These are phyloP conservation scores for Venturia carpophila DNA, from an alignment of 2,329 filamentous ascomycete genomes.

Conservation along the genomic window DNA sequence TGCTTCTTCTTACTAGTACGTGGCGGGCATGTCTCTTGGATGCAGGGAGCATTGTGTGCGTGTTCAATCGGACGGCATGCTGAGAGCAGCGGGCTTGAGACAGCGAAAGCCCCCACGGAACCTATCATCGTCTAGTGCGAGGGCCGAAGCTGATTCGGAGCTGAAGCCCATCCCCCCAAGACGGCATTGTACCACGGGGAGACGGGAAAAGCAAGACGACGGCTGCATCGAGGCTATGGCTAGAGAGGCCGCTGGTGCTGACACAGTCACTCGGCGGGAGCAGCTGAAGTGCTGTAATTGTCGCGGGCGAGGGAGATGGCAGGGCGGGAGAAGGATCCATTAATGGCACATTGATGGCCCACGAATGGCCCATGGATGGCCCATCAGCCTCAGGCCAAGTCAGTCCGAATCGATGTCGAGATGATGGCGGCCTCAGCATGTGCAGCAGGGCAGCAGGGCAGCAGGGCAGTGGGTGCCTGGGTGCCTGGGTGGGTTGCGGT, in stretches of 20 bases:
- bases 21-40: not conserved
- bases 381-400: too few relatives aligned
- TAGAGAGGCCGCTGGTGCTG: not conserved
- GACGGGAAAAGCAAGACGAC: conserved; percentile 6
- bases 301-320: not conserved
- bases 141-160: not conserved
- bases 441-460: too few relatives aligned
- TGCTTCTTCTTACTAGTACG: not conserved
- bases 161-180: not conserved
- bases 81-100: not conserved
- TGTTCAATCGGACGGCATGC: not conserved
- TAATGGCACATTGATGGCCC: too few relatives aligned
- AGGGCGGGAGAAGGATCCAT: too few relatives aligned
- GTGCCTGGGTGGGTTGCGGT: too few relatives aligned
- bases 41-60: not conserved
- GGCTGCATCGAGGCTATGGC: not conserved
- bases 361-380: too few relatives aligned
- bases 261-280: not conserved
- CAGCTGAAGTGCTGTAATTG: not conserved
- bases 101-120: not conserved
- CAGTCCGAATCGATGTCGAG: too few relatives aligned
- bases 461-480: too few relatives aligned
- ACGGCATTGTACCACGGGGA: not conserved
- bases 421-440: too few relatives aligned
- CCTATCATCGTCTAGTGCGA: not conserved